These are phyloP conservation scores for Phytophthora kernoviae DNA, from an alignment of 352 stramenopile species.

Conservation along the genomic window DNA sequence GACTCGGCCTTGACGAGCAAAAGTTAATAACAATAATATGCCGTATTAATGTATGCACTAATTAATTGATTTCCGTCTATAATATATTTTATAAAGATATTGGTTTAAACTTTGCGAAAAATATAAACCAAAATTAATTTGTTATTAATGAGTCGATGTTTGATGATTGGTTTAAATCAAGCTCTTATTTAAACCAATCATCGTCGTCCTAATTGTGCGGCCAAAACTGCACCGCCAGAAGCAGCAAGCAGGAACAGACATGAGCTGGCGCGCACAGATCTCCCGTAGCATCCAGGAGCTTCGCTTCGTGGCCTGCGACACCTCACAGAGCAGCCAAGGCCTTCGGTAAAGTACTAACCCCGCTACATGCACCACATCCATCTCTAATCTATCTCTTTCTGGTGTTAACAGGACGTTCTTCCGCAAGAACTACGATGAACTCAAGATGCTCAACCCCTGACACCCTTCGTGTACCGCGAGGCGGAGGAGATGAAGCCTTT, in stretches of 20 bases:
- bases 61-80: too few relatives aligned
- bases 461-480: conserved; percentile 86
- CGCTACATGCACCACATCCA: too few relatives aligned
- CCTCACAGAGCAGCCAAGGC: conserved; percentile 82
- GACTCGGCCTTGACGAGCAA: too few relatives aligned
- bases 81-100: too few relatives aligned
- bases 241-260: conserved; percentile 28
- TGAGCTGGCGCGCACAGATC: conserved; percentile 91
- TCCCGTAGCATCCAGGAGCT: conserved; percentile 85
- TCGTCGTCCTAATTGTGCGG: not conserved
- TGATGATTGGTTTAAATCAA: too few relatives aligned
- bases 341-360: conserved; percentile 58
- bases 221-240: conserved; percentile 1
- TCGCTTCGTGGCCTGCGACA: conserved; percentile 85
- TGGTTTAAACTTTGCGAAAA: too few relatives aligned
- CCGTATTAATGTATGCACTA: too few relatives aligned
- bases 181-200: too few relatives aligned
- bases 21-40: too few relatives aligned
- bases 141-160: too few relatives aligned
- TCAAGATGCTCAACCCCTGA: conserved; percentile 89
- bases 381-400: not conserved
- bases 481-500: conserved; percentile 90
- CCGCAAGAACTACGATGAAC: conserved; percentile 85
- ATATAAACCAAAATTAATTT: too few relatives aligned
- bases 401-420: conserved; percentile 80